Evolutionary conservation across 2,329 filamentous ascomycete species (phyloP), one percentile per base, ranked within the genome.

Genomic region (Clonostachys sp.): DNA sequence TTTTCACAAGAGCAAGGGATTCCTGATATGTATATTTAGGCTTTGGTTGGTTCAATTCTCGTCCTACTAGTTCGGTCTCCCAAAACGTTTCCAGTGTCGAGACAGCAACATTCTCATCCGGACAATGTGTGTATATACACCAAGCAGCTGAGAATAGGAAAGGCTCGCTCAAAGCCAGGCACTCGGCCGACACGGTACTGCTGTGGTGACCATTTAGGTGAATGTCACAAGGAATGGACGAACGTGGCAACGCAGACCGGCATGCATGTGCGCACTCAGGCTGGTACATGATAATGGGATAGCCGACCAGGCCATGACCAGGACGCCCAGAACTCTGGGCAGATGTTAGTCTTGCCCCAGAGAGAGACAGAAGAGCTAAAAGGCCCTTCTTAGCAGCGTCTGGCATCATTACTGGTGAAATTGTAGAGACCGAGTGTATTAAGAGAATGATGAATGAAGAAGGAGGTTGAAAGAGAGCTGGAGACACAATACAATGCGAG

Each of bases 201-300:
- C 39, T 24, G 14, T 48, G 34, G 35, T 47, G 48, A 30, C 42
- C 39, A 17, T 44, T 35, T 4, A 41, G 50, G 13, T 49, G 49
- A 17, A 45, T 36, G 12, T 45, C 44, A 38, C 40, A 50, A 7
- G 46, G 46, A 45, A 48, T 51, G 34, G 46, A 46, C 44, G n/a
- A 45, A 40, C 24, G 40, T 35, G 34, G 50, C 24, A 53, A 35
- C 7, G 47, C 47, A 60, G 72, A 64, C 52, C 85, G 81, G 0
- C 71, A 74, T 1, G 83, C 83, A 52, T 84, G 85, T 1, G 74
- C 71, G 40, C 75, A 81, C n/a, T 86, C 80, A 2, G 78, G 71
- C 63, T 87, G 86, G 72, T 84, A 86, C n/a, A 88, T 74, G 55
- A 45, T 49, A 46, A 61, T 58, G n/a, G 55, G 53, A 41, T 55